Conservation (phyloP, 495 filamentous ascomycete genomes). For the Bryoglossum gracile region DNA sequence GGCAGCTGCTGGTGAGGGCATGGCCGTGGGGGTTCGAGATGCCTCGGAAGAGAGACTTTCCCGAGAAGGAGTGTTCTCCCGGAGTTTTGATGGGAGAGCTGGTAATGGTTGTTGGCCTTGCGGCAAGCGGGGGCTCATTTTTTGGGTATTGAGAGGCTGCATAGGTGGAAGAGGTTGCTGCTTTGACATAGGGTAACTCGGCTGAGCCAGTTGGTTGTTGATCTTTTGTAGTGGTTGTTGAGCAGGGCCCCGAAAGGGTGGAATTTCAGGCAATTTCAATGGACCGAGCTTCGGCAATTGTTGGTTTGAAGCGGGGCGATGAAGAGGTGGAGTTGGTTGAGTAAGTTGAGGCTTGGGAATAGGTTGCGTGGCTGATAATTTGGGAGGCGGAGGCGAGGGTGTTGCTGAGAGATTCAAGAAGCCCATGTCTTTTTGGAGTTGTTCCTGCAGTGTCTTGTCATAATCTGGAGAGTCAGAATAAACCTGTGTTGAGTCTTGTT, state of each 20-base stretch:
- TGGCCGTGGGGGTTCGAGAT: slow-evolving; percentile 23
- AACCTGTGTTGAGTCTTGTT: neutral
- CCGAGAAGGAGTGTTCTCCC: slow-evolving; percentile 21
- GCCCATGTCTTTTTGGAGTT: slow-evolving; percentile 52
- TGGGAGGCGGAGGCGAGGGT: slow-evolving; percentile 14
- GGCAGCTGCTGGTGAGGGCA: slow-evolving; percentile 23
- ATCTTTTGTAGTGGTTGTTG: slow-evolving; percentile 31
- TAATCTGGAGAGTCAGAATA: slow-evolving; percentile 44
- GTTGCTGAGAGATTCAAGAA: slow-evolving; percentile 31
- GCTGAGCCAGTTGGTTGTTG: slow-evolving; percentile 33
- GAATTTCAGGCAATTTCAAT: slow-evolving; percentile 46
- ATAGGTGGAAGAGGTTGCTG: slow-evolving; percentile 26
- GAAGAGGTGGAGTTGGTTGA: slow-evolving; percentile 16
- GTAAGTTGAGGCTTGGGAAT: slow-evolving; percentile 1
- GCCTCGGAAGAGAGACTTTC: slow-evolving; percentile 21
- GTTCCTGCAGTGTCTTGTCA: slow-evolving; percentile 50
- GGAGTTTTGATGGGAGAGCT: slow-evolving; percentile 25
- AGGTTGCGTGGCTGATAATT: neutral
- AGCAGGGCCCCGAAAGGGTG: slow-evolving; percentile 36
- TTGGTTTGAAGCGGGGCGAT: slow-evolving; percentile 19
- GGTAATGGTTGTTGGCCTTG: slow-evolving; percentile 22
- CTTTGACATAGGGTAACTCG: slow-evolving; percentile 21
- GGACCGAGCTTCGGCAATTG: slow-evolving; percentile 27
- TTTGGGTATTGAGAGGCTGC: slow-evolving; percentile 12
- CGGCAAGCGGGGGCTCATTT: slow-evolving; percentile 18